Base-by-base conservation (phyloP, 2,329 filamentous ascomycete species). In the Lecanicillium sp. region DNA sequence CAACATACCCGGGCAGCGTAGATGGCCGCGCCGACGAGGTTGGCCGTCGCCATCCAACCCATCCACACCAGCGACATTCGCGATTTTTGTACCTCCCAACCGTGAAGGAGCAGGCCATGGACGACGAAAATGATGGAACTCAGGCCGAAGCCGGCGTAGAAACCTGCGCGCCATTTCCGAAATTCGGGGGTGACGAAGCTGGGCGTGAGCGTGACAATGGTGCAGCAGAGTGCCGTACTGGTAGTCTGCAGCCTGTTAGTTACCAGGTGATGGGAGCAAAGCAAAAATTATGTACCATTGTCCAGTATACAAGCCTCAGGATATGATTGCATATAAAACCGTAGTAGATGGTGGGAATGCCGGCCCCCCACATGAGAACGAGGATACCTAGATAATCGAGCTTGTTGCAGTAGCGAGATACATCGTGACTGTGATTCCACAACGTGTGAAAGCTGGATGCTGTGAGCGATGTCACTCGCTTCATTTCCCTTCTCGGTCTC, bases 281-380 rank as follows among this genome's bases (percentile, higher is more conserved):
- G 21, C 12, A 5, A 23, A 30, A 51, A 24, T 21, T 12, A 43
- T 36, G 38, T 38, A 54, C 52, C 35, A 50, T 47, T 36, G 35
- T 44, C 54, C 54, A 56, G 35, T 56, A 56, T 1, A 54, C 5
- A 6, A 39, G 5, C 23, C 38, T 41, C 14, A 55, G 27, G 10
- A 12, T 47, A 6, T 27, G 48, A 27, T 56, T 46, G 41, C 54
- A 56, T 6, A 52, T 33, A 23, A 56, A 56, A 12, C 53, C 54
- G 15, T 50, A 50, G 43, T 50, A 46, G 19, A 50, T 50, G 4
- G 42, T 46, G 2, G 48, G 48, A 20, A 50, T 42, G 11, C 36
- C 48, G 1, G 36, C 42, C 20, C 42, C 48, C 48, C 48, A 50
- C 36, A 50, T 45, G 4, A 50, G 48, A 5, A 50, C 17, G 14